Percentiles rank a stretch among this genome's conserved stretches.
phyloP scores from a whole-genome alignment of 225 moss, liverwort and hornwort species.

The Marchantia polymorpha region DNA sequence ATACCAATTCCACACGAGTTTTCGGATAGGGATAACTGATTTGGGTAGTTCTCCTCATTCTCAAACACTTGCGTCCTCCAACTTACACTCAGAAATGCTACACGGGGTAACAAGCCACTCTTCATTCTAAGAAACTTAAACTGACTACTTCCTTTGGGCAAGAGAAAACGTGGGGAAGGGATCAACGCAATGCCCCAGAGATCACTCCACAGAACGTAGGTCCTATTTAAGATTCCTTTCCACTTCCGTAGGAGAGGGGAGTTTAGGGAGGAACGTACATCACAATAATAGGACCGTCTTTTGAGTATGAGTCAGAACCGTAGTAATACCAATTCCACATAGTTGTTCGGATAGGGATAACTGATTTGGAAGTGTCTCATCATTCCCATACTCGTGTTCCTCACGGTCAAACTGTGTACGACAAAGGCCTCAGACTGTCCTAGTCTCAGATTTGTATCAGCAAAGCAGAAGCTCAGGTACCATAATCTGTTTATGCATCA shows the following conservation, averaged over 20 bases:
- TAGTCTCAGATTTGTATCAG: neutral
- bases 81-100: too few species aligned
- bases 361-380: conserved; percentile 40
- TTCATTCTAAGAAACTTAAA: too few species aligned
- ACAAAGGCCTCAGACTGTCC: neutral
- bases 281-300: too few species aligned
- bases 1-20: neutral
- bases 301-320: conserved; percentile 34
- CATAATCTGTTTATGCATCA: neutral
- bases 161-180: too few species aligned
- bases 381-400: conserved; percentile 15
- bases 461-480: neutral
- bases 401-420: neutral
- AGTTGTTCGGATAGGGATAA: conserved; percentile 40
- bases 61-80: neutral
- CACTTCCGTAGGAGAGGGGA: too few species aligned
- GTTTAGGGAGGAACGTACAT: too few species aligned
- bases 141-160: too few species aligned
- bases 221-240: too few species aligned
- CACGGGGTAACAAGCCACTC: too few species aligned
- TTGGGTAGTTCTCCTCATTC: conserved; percentile 1
- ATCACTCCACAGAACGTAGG: too few species aligned
- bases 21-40: conserved; percentile 14
- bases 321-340: conserved; percentile 43
- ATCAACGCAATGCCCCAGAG: too few species aligned